These are phyloP conservation scores for Phytophthora hybrid DNA, from an alignment of 352 stramenopile species.

Conservation along the genomic window DNA sequence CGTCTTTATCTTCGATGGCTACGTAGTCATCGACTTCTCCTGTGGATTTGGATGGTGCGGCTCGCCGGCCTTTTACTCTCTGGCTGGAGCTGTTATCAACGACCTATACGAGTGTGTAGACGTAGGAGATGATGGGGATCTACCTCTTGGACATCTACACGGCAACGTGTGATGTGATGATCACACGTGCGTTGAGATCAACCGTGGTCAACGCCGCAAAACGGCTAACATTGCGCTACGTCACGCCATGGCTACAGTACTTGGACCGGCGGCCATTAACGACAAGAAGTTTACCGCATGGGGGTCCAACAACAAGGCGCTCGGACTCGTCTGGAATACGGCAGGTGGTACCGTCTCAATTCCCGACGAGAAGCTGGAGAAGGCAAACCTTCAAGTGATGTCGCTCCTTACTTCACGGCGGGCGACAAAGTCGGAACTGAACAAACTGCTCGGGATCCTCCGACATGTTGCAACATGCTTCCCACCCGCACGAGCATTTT, in stretches of 20 bases:
- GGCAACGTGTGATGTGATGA: constrained; percentile 39
- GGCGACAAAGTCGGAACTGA: constrained; percentile 3
- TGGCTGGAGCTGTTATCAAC: constrained; percentile 26
- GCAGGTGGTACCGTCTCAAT: constrained; percentile 7
- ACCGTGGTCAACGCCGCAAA: neutral
- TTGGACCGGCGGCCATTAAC: constrained; percentile 20
- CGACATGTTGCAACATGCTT: constrained; percentile 17
- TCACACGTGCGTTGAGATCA: constrained; percentile 29
- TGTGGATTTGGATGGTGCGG: too few species aligned
- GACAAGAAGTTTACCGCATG: constrained; percentile 27
- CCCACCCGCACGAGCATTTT: constrained; percentile 13
- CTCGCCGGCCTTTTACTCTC: constrained; percentile 34
- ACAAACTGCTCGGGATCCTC: constrained; percentile 5
- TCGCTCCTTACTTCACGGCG: too few species aligned
- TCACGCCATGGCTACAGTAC: constrained; percentile 21
- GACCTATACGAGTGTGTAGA: neutral
- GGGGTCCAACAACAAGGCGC: neutral
- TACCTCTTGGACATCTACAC: too few species aligned
- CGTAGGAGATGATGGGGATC: too few species aligned
- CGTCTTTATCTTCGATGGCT: constrained; percentile 21
- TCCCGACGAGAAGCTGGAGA: constrained; percentile 12
- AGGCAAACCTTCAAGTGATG: neutral
- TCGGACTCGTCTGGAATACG: constrained; percentile 26
- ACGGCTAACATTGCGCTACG: constrained; percentile 15
- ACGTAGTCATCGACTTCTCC: constrained; percentile 31